These are phyloP conservation scores for Spathaspora jeffriesii DNA, from an alignment of 1,139 yeast genomes.

Conservation along the genomic window DNA sequence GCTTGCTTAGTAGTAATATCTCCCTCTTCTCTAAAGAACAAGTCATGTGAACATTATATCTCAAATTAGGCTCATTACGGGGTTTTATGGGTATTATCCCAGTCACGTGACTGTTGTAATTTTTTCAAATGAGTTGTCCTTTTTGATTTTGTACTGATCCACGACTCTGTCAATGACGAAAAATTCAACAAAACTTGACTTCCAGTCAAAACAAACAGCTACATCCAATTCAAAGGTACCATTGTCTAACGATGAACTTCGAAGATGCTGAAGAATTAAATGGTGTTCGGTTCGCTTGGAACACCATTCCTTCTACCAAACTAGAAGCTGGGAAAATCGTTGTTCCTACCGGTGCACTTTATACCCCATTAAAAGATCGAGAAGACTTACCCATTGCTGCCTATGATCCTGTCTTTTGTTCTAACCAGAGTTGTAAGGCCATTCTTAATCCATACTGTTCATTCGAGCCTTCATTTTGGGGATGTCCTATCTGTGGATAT, in stretches of 20 bases:
- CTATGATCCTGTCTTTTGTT: conserved; percentile 90
- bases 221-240: not conserved
- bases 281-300: conserved; percentile 54
- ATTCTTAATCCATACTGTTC: conserved; percentile 87
- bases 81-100: too few species aligned
- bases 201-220: not conserved
- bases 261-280: conserved; percentile 53
- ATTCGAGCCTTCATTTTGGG: conserved; percentile 86
- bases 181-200: not conserved
- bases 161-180: not conserved
- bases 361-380: conserved; percentile 86
- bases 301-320: conserved; percentile 75
- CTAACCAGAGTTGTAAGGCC: conserved; percentile 77
- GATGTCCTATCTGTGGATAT: conserved; percentile 82
- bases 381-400: conserved; percentile 79
- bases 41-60: too few species aligned
- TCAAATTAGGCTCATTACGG: too few species aligned
- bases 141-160: not conserved
- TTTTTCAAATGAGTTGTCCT: conserved; percentile 2
- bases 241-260: conserved; percentile 40
- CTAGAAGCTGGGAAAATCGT: conserved; percentile 91
- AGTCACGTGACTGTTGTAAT: not conserved
- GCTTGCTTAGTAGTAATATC: too few species aligned
- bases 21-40: too few species aligned
- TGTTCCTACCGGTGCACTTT: conserved; percentile 92